Evolutionary conservation across 805 yeast species (phyloP).

Genomic region (Saccharomycopsis sp.): DNA sequence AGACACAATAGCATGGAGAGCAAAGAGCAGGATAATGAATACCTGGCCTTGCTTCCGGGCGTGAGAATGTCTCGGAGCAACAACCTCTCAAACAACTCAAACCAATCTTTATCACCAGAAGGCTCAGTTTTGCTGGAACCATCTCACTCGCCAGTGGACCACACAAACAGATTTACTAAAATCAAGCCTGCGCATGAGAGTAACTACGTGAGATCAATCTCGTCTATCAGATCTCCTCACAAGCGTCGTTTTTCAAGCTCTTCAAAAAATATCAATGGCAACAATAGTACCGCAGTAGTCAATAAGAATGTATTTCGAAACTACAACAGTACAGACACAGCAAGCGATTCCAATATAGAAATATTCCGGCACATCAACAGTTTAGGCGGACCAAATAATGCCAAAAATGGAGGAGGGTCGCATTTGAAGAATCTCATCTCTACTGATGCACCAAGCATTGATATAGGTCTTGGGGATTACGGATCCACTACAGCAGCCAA

Average conservation of each 20-base stretch:
- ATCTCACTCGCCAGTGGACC: neutral
- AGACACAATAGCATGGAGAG: neutral
- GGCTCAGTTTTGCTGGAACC: neutral
- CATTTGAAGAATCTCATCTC: neutral
- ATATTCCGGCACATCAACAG: neutral
- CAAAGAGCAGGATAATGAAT: neutral
- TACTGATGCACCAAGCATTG: neutral
- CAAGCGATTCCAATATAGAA: neutral
- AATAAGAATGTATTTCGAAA: neutral
- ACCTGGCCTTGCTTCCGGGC: neutral
- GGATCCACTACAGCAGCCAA: no score
- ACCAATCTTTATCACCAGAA: neutral
- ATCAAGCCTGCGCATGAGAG: neutral
- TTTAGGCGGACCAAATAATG: no score
- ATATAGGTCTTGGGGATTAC: neutral
- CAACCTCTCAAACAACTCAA: neutral
- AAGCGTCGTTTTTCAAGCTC: neutral
- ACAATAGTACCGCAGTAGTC: neutral
- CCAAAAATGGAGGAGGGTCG: neutral
- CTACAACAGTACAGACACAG: neutral
- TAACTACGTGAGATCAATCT: conserved; percentile 3
- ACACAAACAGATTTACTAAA: neutral
- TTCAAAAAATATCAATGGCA: neutral
- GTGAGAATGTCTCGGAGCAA: neutral
- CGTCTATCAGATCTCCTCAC: conserved; percentile 1